Base-by-base conservation (phyloP, 169 alveolate genomes). In the Plasmodium berghei region DNA sequence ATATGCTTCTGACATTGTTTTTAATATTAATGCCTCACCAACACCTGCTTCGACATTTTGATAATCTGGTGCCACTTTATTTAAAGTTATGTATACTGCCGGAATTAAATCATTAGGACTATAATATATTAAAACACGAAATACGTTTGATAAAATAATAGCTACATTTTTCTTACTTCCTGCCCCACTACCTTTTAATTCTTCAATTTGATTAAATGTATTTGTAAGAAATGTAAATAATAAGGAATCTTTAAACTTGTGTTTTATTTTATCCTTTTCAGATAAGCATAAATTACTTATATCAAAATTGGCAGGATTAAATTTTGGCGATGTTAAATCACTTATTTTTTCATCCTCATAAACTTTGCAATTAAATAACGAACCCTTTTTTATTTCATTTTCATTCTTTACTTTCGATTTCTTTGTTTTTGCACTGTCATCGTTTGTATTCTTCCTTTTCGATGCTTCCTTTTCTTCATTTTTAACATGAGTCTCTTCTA, bases 1-100 rank as follows among this genome's bases (percentile, higher is more conserved):
- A 67, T 97, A 96, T 9, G 98, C 97, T 74, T 96, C 98, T 34
- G 99, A 96, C 74, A 98, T 97, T 1, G 99, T 97, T 93, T 97
- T 98, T 46, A 97, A 91, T 14, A 98, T 87, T 62, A 97, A 89
- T 73, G 98, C 97, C 45, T 97, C 97, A 0, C 99, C 99, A 28
- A 98, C 98, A 9, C 99, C 99, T 40, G 97, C 93, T 77, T 98
- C 99, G 4, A 94, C 94, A 42, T 97, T 97, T 87, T 95, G 96
- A 91, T 98, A 98, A 73, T 98, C 99, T 12, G 99, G 99, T 18
- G 98, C 98, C n/a, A 98, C 94, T 91, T 93, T 93, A 88, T 95
- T 95, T 66, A 95, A 73, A 48, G 96, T 89, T 22, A 96, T 71
- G 71, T 96, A 96, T 4, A 93, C 94, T 20, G 97, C 96, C 34